Percentiles rank a stretch among this genome's conserved stretches.
These are phyloP conservation scores for Thinopyrum elongatum DNA, from an alignment of 176 grass and related monocot genomes.

Conservation along the genomic window DNA sequence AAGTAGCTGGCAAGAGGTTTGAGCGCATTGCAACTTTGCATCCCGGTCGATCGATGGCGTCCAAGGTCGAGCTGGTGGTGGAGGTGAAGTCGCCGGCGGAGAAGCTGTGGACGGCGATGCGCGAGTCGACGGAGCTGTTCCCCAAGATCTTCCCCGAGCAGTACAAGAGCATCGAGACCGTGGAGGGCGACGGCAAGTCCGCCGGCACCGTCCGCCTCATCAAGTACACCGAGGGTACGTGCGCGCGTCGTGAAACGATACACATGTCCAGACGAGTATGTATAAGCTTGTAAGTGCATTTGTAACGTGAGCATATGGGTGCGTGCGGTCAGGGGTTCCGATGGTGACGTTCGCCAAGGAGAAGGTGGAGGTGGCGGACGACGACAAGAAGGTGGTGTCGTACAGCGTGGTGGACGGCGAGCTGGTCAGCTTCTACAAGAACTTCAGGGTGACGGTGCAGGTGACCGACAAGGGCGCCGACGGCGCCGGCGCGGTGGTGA, in stretches of 20 bases:
- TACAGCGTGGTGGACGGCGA: conserved; percentile 91
- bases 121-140: conserved; percentile 66
- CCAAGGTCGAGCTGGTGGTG: conserved; percentile 62
- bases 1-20: not conserved
- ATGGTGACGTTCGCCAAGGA: conserved; percentile 84
- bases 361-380: conserved; percentile 69
- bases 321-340: conserved; percentile 39
- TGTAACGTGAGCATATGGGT: not conserved
- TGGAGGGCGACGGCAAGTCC: conserved; percentile 84
- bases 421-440: conserved; percentile 64
- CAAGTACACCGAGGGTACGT: conserved; percentile 66
- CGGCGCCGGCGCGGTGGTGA: conserved; percentile 42
- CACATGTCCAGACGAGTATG: not conserved
- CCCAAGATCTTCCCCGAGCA: conserved; percentile 89
- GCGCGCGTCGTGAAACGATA: not conserved
- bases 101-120: conserved; percentile 75
- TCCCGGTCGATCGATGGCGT: conserved; percentile 42
- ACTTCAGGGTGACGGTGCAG: conserved; percentile 59
- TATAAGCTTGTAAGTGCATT: too few species aligned
- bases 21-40: not conserved
- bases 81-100: conserved; percentile 72
- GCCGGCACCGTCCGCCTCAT: conserved; percentile 73
- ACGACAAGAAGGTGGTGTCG: conserved; percentile 61
- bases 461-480: conserved; percentile 40
- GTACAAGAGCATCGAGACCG: conserved; percentile 87